Evolutionary conservation across 2,329 filamentous ascomycete genomes (phyloP).

Genomic region (Arthrobotrys sinensis): DNA sequence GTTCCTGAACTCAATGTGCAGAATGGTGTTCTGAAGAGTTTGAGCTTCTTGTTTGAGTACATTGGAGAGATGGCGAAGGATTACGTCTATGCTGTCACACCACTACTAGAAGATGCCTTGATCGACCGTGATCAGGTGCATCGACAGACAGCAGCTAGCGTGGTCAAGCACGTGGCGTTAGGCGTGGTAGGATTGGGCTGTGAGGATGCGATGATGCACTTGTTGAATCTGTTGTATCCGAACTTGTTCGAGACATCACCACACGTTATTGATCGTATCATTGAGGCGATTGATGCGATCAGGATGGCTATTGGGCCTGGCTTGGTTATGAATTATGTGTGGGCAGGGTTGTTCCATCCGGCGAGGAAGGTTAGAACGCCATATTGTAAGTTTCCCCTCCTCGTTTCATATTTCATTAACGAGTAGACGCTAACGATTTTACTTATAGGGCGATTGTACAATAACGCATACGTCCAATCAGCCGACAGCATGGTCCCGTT

Average conservation of each 20-base stretch:
- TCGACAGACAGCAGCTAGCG: slow-evolving; percentile 93
- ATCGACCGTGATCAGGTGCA: slow-evolving; percentile 99
- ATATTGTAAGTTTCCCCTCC: slow-evolving; percentile 78
- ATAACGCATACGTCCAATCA: slow-evolving; percentile 93
- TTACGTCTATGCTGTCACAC: slow-evolving; percentile 98
- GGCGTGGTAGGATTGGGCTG: slow-evolving; percentile 98
- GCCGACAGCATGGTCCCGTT: slow-evolving; percentile 97
- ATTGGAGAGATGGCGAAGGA: slow-evolving; percentile 99
- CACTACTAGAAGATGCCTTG: slow-evolving; percentile 93
- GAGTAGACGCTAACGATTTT: slow-evolving; percentile 22
- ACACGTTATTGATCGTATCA: slow-evolving; percentile 97
- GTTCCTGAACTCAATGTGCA: slow-evolving; percentile 99
- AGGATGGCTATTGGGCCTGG: slow-evolving; percentile 93
- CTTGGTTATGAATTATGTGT: slow-evolving; percentile 96
- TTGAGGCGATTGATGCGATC: slow-evolving; percentile 97
- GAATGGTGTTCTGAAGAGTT: slow-evolving; percentile 96
- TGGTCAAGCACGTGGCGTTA: slow-evolving; percentile 97
- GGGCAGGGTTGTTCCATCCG: slow-evolving; percentile 97
- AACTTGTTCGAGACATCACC: slow-evolving; percentile 98
- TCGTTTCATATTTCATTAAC: not conserved
- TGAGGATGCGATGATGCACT: slow-evolving; percentile 97
- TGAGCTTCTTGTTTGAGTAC: slow-evolving; percentile 98
- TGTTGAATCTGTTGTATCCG: slow-evolving; percentile 95
- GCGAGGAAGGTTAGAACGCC: slow-evolving; percentile 93
- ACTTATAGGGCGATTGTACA: slow-evolving; percentile 77